phyloP scores from a whole-genome alignment of 495 filamentous ascomycete species.

The Hypoxylon intermedium region DNA sequence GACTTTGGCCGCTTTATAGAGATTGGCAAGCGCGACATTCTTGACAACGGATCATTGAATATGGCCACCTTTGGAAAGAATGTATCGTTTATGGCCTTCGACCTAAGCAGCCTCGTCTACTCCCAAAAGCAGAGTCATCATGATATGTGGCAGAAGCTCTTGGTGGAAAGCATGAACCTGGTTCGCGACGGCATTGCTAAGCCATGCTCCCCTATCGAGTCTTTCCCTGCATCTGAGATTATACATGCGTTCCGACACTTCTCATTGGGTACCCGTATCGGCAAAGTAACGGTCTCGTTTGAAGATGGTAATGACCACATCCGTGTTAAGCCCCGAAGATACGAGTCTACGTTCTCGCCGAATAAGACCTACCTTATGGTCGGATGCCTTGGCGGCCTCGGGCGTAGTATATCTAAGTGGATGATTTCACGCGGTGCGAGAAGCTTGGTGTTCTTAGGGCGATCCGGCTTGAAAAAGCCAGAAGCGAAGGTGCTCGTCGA shows the following conservation, averaged over 20 bases:
- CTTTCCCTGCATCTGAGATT: not conserved
- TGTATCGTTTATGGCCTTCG: slow-evolving; percentile 39
- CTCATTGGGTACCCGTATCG: slow-evolving; percentile 5
- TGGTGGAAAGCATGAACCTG: slow-evolving; percentile 14
- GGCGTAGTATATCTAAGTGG: slow-evolving; percentile 63
- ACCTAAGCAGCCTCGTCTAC: slow-evolving; percentile 29
- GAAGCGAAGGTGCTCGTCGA: slow-evolving; percentile 48
- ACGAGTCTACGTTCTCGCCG: slow-evolving; percentile 37
- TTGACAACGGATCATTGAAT: slow-evolving; percentile 32
- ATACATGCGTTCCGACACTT: slow-evolving; percentile 8
- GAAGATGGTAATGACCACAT: not conserved
- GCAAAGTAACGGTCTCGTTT: slow-evolving; percentile 22
- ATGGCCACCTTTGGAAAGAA: slow-evolving; percentile 34
- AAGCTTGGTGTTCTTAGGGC: slow-evolving; percentile 62
- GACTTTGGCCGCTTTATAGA: slow-evolving; percentile 61
- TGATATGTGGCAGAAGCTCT: not conserved
- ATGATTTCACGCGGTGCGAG: slow-evolving; percentile 63
- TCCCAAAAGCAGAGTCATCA: too few relatives aligned
- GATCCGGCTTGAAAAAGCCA: slow-evolving; percentile 50
- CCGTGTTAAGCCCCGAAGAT: not conserved
- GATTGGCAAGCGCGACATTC: slow-evolving; percentile 50
- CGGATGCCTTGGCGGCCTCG: slow-evolving; percentile 67
- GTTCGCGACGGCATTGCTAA: not conserved
- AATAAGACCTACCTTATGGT: slow-evolving; percentile 58
- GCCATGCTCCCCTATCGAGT: too few relatives aligned